Conservation (phyloP, 1,284 basidiomycete species). For the Ustilago lituana region DNA sequence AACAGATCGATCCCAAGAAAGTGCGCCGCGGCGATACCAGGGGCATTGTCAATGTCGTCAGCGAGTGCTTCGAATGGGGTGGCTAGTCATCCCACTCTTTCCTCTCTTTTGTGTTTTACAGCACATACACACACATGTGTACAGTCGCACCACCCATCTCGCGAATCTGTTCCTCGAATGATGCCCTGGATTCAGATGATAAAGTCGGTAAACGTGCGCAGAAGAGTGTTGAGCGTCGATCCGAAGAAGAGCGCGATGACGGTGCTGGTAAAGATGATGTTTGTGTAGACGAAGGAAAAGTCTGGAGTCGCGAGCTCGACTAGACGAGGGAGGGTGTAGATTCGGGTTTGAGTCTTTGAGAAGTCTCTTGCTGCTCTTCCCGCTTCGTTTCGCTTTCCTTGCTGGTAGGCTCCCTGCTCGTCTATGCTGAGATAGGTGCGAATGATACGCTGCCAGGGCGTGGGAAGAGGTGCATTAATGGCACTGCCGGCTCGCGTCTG, state of each 20-base stretch:
- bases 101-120: background rate
- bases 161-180: too few species aligned
- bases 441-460: too few species aligned
- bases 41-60: conserved; percentile 68
- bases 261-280: conserved; percentile 73
- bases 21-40: conserved; percentile 74
- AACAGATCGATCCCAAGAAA: conserved; percentile 73
- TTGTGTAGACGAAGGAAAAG: conserved; percentile 99
- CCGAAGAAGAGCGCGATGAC: conserved; percentile 85
- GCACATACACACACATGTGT: background rate
- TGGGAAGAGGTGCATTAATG: too few species aligned
- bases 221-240: conserved; percentile 85
- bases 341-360: conserved; percentile 43
- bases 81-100: conserved; percentile 10
- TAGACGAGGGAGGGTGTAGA: conserved; percentile 83
- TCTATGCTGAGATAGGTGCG: too few species aligned
- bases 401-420: too few species aligned
- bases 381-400: background rate
- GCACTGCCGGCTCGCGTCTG: too few species aligned
- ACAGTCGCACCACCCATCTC: background rate
- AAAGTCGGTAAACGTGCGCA: conserved; percentile 75
- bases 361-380: background rate
- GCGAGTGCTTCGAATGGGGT: conserved; percentile 61
- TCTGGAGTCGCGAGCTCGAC: conserved; percentile 94
- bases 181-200: too few species aligned